Base-by-base conservation (phyloP, 306 rosid genomes). In the Fragaria ananassa region DNA sequence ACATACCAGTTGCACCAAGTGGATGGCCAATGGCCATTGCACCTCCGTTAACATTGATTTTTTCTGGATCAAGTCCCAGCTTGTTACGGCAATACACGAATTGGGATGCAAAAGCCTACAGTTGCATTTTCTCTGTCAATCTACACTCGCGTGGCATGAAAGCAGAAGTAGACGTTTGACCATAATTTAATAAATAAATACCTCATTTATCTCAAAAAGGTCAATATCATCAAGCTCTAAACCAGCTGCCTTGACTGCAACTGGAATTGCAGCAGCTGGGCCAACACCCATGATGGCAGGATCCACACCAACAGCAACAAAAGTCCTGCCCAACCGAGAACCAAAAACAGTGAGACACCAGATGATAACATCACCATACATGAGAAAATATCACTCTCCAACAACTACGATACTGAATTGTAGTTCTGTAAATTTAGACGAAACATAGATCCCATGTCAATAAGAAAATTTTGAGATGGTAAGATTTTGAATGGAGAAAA, bases 201-300 rank as follows among this genome's bases (percentile, higher is more conserved):
- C 98, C 98, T 94, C 98, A 68, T 94, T 94, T 76, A 94, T 94
- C 86, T 94, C 98, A 37, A 92, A 94, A 75, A 94, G 96, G 80
- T 94, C 96, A 68, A 94, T 84, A 73, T 94, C 97, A 49, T 87
- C 89, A 50, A 94, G 93, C 85, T 92, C 91, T 14, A 94, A 87
- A 75, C 98, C 98, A 6, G 98, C 96, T 79, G 96, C 89, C 90
- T 94, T 94, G 60, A 92, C 97, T 17, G 96, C 98, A 60, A 83
- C 91, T 13, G 98, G 98, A 89, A 94, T 92, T 61, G 99, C 99
- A 79, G 82, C 97, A 76, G 99, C 97, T 62, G 99, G 99, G 75
- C 97, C 99, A 23, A 95, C 75, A 56, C 98, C 98, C 98, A 95
- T 95, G 88, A 95, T 81, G 41, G 95, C 93, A 56, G 98, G 98